phyloP scores from a whole-genome alignment of 2,329 filamentous ascomycete species.

The Colletotrichum higginsianum region DNA sequence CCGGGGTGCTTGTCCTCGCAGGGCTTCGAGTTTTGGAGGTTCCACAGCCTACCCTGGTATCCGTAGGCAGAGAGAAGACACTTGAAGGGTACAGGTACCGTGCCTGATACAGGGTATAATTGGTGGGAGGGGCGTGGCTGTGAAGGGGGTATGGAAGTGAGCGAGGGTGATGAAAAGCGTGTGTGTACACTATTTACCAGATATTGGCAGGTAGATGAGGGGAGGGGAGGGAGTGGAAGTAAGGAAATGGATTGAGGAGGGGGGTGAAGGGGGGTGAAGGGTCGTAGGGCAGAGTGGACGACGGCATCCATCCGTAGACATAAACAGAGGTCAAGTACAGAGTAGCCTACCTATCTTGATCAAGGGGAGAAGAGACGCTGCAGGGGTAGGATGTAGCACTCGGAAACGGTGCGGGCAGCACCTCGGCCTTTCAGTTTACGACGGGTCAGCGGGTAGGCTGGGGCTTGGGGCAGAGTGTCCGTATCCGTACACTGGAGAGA shows the following conservation, averaged over 20 bases:
- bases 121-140: slow-evolving; percentile 24
- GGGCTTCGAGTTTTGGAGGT: slow-evolving; percentile 22
- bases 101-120: slow-evolving; percentile 16
- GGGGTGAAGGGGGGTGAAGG: slow-evolving; percentile 1
- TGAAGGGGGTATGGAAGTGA: slow-evolving; percentile 2
- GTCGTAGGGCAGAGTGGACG: slow-evolving; percentile 21
- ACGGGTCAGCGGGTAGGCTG: slow-evolving; percentile 11
- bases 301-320: slow-evolving; percentile 11
- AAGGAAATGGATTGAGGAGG: slow-evolving; percentile 1
- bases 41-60: slow-evolving; percentile 21
- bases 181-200: background rate
- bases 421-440: background rate
- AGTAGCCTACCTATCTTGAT: background rate
- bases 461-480: background rate
- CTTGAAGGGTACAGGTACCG: slow-evolving; percentile 30
- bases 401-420: slow-evolving; percentile 15
- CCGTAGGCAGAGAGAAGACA: slow-evolving; percentile 7
- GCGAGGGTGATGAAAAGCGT: slow-evolving; percentile 1
- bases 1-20: slow-evolving; percentile 27
- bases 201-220: slow-evolving; percentile 1
- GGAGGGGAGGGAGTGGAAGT: background rate
- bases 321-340: background rate
- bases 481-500: background rate
- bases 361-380: background rate
- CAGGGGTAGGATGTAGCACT: background rate